phyloP scores from a whole-genome alignment of 495 filamentous ascomycete genomes.

The Penicillium subrubescens region DNA sequence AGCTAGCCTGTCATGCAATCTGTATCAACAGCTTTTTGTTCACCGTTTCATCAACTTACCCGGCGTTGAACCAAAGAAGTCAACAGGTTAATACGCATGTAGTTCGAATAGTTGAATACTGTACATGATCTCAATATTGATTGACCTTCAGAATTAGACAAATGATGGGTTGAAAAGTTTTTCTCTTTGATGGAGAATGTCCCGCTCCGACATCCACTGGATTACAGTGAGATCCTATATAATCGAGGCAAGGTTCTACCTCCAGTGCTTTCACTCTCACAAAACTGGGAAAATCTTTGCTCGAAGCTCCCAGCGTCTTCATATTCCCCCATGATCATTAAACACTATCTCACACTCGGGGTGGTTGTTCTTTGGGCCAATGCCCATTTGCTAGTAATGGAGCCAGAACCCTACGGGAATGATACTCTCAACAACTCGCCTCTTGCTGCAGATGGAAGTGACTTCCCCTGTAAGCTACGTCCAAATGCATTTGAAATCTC shows the following conservation, averaged over 20 bases:
- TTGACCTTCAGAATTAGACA: neutral
- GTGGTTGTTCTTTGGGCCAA: constrained; percentile 10
- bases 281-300: neutral
- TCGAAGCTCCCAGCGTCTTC: neutral
- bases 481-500: constrained; percentile 17
- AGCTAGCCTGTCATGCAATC: neutral
- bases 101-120: neutral
- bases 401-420: constrained; percentile 62
- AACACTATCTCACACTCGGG: constrained; percentile 1
- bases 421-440: constrained; percentile 58
- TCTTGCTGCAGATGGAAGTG: constrained; percentile 52
- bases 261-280: neutral
- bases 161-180: neutral
- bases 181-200: neutral
- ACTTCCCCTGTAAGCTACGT: constrained; percentile 74
- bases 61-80: neutral
- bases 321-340: neutral
- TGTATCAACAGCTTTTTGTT: neutral
- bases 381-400: constrained; percentile 70
- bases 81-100: neutral
- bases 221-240: neutral
- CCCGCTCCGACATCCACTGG: neutral
- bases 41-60: neutral
- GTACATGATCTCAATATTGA: neutral
- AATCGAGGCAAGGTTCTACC: neutral